phyloP scores from a whole-genome alignment of 2,329 filamentous ascomycete species.

The Sarocladium brachiariae region DNA sequence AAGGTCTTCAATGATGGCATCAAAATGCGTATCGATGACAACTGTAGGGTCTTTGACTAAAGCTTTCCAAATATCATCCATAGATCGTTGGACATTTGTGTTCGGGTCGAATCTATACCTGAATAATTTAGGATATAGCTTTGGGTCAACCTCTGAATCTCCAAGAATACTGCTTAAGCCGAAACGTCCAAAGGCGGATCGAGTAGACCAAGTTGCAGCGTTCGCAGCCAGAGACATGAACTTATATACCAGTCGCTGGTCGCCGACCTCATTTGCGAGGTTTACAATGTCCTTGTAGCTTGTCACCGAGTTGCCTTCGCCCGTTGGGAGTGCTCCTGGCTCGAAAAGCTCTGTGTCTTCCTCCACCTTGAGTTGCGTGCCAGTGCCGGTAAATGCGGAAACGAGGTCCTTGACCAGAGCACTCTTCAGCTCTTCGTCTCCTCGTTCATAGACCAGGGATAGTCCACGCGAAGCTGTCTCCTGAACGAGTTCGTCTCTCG shows the following conservation, averaged over 20 bases:
- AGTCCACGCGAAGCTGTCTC: conserved; percentile 89
- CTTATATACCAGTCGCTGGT: conserved; percentile 92
- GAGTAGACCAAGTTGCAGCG: conserved; percentile 94
- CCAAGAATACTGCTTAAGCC: conserved; percentile 88
- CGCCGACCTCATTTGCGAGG: conserved; percentile 91
- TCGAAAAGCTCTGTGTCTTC: conserved; percentile 92
- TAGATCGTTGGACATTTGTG: conserved; percentile 82
- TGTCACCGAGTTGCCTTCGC: conserved; percentile 80
- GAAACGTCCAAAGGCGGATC: conserved; percentile 90
- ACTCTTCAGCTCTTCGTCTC: conserved; percentile 71
- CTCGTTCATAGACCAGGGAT: conserved; percentile 89
- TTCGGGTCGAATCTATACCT: conserved; percentile 95
- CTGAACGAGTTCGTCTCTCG: conserved; percentile 89
- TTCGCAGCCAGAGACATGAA: conserved; percentile 98
- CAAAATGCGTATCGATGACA: conserved; percentile 75
- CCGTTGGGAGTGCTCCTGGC: conserved; percentile 80
- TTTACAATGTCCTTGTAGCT: conserved; percentile 98
- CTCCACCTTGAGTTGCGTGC: conserved; percentile 69
- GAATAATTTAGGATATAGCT: conserved; percentile 91
- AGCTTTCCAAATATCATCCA: conserved; percentile 97
- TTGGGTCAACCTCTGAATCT: conserved; percentile 81
- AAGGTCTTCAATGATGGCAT: conserved; percentile 81
- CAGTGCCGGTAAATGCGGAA: conserved; percentile 73
- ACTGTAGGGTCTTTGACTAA: conserved; percentile 81
- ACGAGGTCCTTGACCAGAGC: conserved; percentile 84